phyloP scores from a whole-genome alignment of 2,329 filamentous ascomycete genomes.

The Arachnopeziza araneosa region DNA sequence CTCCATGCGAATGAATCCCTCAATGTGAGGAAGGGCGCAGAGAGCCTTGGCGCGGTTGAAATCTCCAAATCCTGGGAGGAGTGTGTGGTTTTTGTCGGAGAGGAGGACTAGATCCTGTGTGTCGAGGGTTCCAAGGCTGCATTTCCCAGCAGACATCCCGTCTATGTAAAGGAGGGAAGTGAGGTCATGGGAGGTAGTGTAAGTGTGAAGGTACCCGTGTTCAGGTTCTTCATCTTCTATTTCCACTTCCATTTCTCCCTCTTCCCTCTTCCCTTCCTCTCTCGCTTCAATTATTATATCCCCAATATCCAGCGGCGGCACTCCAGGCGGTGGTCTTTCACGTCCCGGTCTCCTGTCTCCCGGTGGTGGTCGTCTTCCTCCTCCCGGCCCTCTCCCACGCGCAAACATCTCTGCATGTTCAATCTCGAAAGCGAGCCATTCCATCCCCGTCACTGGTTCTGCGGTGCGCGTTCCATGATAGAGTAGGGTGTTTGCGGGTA shows the following conservation, averaged over 20 bases:
- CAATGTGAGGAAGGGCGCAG: conserved; percentile 50
- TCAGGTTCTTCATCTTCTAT: background rate
- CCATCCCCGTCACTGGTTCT: conserved; percentile 45
- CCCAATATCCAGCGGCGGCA: background rate
- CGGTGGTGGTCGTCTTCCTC: conserved; percentile 5
- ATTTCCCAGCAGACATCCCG: conserved; percentile 64
- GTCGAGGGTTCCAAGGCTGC: conserved; percentile 59
- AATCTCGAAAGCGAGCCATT: conserved; percentile 74
- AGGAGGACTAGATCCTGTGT: conserved; percentile 56
- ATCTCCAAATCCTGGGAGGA: background rate
- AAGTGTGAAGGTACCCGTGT: conserved; percentile 61
- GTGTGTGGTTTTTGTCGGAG: background rate
- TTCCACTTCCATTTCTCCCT: background rate
- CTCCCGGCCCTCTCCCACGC: background rate
- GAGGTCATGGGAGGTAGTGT: conserved; percentile 51
- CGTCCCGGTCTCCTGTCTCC: conserved; percentile 7
- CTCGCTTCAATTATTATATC: background rate
- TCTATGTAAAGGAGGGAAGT: conserved; percentile 62
- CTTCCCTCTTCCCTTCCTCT: background rate
- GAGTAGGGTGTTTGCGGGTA: conserved; percentile 59
- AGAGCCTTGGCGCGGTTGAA: background rate
- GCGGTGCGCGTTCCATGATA: conserved; percentile 56
- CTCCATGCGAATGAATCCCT: conserved; percentile 63
- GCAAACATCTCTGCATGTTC: conserved; percentile 68
- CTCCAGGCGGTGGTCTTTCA: conserved; percentile 4